Evolutionary conservation across 257 asterid genomes (phyloP).

Genomic region (Ilex asprella): DNA sequence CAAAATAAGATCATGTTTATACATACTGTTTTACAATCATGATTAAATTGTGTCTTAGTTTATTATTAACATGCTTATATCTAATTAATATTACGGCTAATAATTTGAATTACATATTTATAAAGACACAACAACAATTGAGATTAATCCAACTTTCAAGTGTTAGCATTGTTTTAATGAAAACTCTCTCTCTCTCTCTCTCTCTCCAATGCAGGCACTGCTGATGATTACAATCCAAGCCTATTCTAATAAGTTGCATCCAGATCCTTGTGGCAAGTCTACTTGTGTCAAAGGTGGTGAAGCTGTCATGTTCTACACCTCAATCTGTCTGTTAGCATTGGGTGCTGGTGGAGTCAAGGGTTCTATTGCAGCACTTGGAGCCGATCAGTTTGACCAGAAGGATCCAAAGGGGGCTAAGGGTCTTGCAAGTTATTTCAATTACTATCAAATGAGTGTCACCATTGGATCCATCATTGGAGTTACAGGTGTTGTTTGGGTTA

Average conservation of each 20-base stretch:
- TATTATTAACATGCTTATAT: no score
- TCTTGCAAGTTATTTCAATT: constrained; percentile 48
- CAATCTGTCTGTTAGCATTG: constrained; percentile 35
- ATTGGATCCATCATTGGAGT: constrained; percentile 53
- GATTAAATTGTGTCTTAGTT: no score
- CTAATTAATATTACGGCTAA: no score
- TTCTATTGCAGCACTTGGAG: constrained; percentile 45
- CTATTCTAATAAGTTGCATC: constrained; percentile 29
- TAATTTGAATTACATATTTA: no score
- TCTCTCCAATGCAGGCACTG: constrained; percentile 28
- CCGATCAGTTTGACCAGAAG: constrained; percentile 46
- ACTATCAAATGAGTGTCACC: constrained; percentile 36
- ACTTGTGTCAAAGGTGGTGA: constrained; percentile 28
- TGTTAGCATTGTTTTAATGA: neutral
- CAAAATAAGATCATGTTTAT: no score
- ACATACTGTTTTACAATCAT: no score
- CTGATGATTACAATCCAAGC: constrained; percentile 47
- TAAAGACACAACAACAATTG: no score
- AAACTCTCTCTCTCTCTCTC: neutral
- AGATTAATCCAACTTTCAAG: neutral
- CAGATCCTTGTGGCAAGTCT: constrained; percentile 24
- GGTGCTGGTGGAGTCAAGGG: constrained; percentile 60
- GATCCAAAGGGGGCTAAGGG: constrained; percentile 30
- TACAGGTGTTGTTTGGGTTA: constrained; percentile 53
- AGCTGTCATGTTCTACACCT: constrained; percentile 37